These are phyloP conservation scores for Phragmites australis DNA, from an alignment of 176 grass and related monocot genomes.

Conservation along the genomic window DNA sequence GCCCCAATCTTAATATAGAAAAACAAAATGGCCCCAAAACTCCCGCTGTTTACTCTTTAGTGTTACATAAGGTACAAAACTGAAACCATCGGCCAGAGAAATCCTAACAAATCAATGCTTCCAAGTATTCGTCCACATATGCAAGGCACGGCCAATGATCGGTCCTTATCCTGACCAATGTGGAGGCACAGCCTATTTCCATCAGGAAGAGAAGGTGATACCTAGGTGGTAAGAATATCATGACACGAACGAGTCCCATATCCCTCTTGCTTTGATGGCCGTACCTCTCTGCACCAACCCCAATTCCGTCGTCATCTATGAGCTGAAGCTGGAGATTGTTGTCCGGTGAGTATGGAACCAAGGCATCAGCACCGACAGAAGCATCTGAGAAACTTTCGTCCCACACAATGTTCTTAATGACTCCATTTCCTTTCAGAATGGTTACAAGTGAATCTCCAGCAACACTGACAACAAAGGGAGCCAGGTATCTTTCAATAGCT, in stretches of 20 bases:
- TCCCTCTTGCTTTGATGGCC: slow-evolving; percentile 52
- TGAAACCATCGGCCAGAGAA: slow-evolving; percentile 27
- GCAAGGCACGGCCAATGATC: slow-evolving; percentile 98
- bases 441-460: slow-evolving; percentile 60
- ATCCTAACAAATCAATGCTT: slow-evolving; percentile 67
- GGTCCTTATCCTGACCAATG: slow-evolving; percentile 84
- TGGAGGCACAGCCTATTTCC: slow-evolving; percentile 78
- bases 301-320: slow-evolving; percentile 45
- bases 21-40: slow-evolving; percentile 25
- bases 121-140: slow-evolving; percentile 94
- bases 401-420: slow-evolving; percentile 75
- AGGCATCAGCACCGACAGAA: slow-evolving; percentile 53
- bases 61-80: slow-evolving; percentile 58
- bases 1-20: slow-evolving; percentile 32
- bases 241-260: slow-evolving; percentile 62
- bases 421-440: slow-evolving; percentile 60
- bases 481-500: slow-evolving; percentile 74
- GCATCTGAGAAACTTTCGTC: slow-evolving; percentile 57
- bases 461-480: slow-evolving; percentile 72
- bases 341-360: slow-evolving; percentile 67
- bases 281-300: slow-evolving; percentile 31
- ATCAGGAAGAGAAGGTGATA: slow-evolving; percentile 96
- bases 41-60: slow-evolving; percentile 33
- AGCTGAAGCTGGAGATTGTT: slow-evolving; percentile 51
- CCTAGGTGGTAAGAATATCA: slow-evolving; percentile 89